Evolutionary conservation across 805 yeast species (phyloP).

Genomic region (Monosporozyma unispora): DNA sequence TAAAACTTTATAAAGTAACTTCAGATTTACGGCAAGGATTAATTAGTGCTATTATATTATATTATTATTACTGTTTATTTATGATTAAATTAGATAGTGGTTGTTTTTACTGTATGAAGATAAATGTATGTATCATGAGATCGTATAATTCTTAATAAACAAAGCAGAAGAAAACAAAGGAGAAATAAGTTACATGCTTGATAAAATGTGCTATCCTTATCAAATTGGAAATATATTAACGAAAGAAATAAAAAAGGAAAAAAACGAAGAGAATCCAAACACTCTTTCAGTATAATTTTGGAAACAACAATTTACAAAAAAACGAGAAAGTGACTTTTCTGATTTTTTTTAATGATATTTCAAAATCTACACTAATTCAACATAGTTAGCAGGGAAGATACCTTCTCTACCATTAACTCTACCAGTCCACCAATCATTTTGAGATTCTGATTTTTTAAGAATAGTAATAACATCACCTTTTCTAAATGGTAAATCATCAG

Average conservation of each 20-base stretch:
- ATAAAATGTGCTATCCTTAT: not conserved
- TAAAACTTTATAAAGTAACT: too few relatives aligned
- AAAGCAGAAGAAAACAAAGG: not conserved
- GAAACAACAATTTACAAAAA: too few relatives aligned
- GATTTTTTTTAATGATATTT: conserved; percentile 45
- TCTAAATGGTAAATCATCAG: conserved; percentile 86
- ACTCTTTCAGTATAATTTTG: not conserved
- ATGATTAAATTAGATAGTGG: not conserved
- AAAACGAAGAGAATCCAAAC: not conserved
- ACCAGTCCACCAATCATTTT: conserved; percentile 99
- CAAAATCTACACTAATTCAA: conserved; percentile 40
- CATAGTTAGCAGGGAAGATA: conserved; percentile 95
- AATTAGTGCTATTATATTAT: too few relatives aligned
- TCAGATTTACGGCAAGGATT: too few relatives aligned
- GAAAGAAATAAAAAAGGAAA: not conserved
- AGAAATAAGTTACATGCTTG: not conserved
- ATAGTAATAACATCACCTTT: conserved; percentile 92
- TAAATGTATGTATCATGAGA: not conserved
- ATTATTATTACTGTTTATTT: not conserved
- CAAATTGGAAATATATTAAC: not conserved
- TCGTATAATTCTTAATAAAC: not conserved
- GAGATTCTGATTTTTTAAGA: conserved; percentile 73
- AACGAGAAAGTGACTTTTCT: too few relatives aligned
- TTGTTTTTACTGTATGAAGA: not conserved
- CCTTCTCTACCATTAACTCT: conserved; percentile 76